Conservation (phyloP, 495 filamentous ascomycete genomes). For the Staphylotrichum longicolle region DNA sequence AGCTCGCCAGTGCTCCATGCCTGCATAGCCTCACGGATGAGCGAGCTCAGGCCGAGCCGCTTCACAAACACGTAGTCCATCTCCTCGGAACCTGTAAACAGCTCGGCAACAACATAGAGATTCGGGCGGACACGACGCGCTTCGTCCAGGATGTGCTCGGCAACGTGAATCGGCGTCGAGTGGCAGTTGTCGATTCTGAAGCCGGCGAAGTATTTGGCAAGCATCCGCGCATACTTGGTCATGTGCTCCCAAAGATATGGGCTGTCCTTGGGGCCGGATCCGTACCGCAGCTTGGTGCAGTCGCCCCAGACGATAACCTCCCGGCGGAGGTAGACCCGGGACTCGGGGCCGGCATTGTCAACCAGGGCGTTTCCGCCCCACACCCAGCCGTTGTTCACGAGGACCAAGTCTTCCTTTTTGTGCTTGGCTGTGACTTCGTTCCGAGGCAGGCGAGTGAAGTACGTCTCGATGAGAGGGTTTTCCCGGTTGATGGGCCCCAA, state of each 20-base stretch:
- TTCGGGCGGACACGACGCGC: constrained; percentile 85
- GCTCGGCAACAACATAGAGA: constrained; percentile 88
- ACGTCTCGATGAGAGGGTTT: constrained; percentile 86
- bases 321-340: constrained; percentile 83
- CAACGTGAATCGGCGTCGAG: constrained; percentile 90
- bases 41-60: constrained; percentile 79
- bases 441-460: constrained; percentile 86
- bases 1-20: constrained; percentile 93
- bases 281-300: constrained; percentile 96
- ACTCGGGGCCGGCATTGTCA: constrained; percentile 88
- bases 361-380: constrained; percentile 94
- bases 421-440: constrained; percentile 79
- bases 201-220: constrained; percentile 92
- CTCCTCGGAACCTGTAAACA: constrained; percentile 94
- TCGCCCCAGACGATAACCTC: constrained; percentile 99
- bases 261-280: constrained; percentile 73
- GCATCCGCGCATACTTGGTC: constrained; percentile 84
- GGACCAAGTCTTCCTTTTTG: constrained; percentile 68
- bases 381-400: constrained; percentile 98
- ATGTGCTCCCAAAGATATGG: constrained; percentile 96
- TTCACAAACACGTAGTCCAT: constrained; percentile 96
- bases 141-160: constrained; percentile 90
- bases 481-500: constrained; percentile 71
- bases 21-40: constrained; percentile 98
- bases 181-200: constrained; percentile 99